Evolutionary conservation across 176 grass and related monocot species (phyloP).

Genomic region (sorghum (Sorghum bicolor)): DNA sequence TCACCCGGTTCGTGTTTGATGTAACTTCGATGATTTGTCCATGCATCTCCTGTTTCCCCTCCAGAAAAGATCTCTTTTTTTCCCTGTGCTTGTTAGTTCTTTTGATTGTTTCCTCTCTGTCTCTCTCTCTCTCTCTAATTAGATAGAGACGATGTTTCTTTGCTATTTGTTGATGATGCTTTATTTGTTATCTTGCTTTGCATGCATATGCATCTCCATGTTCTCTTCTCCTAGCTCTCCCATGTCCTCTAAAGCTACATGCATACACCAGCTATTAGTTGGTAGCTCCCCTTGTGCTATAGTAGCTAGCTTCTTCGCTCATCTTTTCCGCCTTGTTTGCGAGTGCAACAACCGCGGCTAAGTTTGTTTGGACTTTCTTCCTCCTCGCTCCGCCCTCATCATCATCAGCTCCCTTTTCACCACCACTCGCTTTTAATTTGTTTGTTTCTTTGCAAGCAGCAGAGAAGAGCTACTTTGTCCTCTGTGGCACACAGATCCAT

Average conservation of each 20-base stretch:
- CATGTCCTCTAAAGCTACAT: neutral
- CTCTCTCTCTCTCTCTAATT: neutral
- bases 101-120: neutral
- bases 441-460: neutral
- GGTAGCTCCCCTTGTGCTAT: neutral
- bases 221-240: neutral
- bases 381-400: neutral
- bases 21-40: neutral
- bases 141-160: neutral
- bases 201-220: neutral
- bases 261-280: neutral
- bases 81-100: neutral
- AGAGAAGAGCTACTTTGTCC: slow-evolving; percentile 1
- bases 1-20: neutral
- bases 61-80: neutral
- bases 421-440: neutral
- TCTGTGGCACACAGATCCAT: slow-evolving; percentile 24
- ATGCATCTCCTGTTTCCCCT: neutral
- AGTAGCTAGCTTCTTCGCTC: neutral
- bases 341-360: neutral
- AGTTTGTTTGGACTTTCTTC: slow-evolving; percentile 22
- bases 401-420: neutral
- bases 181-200: neutral
- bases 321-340: slow-evolving; percentile 21
- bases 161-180: neutral